Evolutionary conservation across 140 eudicot genomes (phyloP), one percentile per base, ranked within the genome.

Genomic region (Flaveria floridana): DNA sequence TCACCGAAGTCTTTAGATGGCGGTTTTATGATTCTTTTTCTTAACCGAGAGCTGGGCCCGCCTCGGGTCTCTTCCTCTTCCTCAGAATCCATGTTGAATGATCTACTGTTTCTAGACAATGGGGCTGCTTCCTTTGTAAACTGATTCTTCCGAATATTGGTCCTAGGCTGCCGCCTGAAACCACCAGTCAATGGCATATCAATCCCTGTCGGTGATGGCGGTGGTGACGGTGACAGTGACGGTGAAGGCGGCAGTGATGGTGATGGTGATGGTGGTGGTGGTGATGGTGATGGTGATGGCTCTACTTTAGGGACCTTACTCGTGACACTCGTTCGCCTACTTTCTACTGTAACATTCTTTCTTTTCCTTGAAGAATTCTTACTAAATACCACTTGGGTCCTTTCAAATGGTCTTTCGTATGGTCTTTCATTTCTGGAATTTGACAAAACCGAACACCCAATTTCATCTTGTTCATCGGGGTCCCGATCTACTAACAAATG

Each of bases 11-110:
- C 85, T 62, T 84, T 78, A 5, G 79, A n/a, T 3, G 87, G 83
- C 71, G 85, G 85, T 84, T 86, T 88, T 62, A 77, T 55, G 52
- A 78, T 53, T 72, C 95, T 75, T 84, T 78, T 88, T 76, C 99
- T 82, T 76, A 88, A 87, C 28, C 99, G 86, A 0, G 91, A 78
- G 81, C 96, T 87, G 12, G 91, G 96, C 68, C 99, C 97, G 11
- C 96, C 94, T 50, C 81, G 84, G 5, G 42, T 64, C 56, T 86
- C 95, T 6, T 41, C 67, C 28, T 87, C 89, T 7, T 80, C 85
- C 41, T 82, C 86, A 12, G 70, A 67, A 52, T 52, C 79, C 48
- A 80, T 78, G 64, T 78, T 72, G 18, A 68, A 76, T 41, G 74
- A 73, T 76, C 74, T 63, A 58, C 46, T 72, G 19, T 28, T 81